Percentiles rank a stretch among this genome's conserved stretches.
phyloP scores from a whole-genome alignment of 2,329 filamentous ascomycete species.

The Lecanicillium sp. region DNA sequence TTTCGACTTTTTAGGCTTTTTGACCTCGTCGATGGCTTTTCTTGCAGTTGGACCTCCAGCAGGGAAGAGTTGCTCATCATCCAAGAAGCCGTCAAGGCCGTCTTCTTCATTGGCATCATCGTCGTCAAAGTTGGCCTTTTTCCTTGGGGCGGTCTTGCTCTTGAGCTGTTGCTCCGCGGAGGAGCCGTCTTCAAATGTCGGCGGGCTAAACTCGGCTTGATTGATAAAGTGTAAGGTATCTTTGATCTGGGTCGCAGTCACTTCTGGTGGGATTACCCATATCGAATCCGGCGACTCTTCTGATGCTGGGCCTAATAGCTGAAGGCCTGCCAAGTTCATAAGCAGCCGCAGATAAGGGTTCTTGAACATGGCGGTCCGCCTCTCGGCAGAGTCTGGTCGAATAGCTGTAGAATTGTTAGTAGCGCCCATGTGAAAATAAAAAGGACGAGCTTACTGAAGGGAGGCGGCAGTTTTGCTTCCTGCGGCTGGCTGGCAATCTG shows the following conservation, averaged over 20 bases:
- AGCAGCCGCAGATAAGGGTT: slow-evolving; percentile 82
- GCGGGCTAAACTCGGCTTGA: slow-evolving; percentile 69
- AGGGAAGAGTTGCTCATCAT: slow-evolving; percentile 58
- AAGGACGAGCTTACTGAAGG: slow-evolving; percentile 27
- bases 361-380: slow-evolving; percentile 72
- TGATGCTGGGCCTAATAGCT: slow-evolving; percentile 41
- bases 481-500: slow-evolving; percentile 18
- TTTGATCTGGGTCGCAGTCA: slow-evolving; percentile 57
- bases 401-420: slow-evolving; percentile 34
- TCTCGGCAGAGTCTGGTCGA: slow-evolving; percentile 55
- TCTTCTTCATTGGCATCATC: slow-evolving; percentile 64
- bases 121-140: slow-evolving; percentile 59
- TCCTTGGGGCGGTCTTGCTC: slow-evolving; percentile 51
- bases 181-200: slow-evolving; percentile 66
- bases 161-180: slow-evolving; percentile 72
- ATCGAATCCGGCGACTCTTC: slow-evolving; percentile 67
- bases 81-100: slow-evolving; percentile 35
- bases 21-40: slow-evolving; percentile 45
- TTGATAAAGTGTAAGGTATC: slow-evolving; percentile 66
- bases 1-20: slow-evolving; percentile 39
- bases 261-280: slow-evolving; percentile 66
- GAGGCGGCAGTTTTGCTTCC: slow-evolving; percentile 20
- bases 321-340: slow-evolving; percentile 66
- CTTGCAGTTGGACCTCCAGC: slow-evolving; percentile 55
- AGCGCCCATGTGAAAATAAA: not conserved